Evolutionary conservation across 306 rosid genomes (phyloP), one percentile per base, ranked within the genome.

Genomic region (Delonix regia): DNA sequence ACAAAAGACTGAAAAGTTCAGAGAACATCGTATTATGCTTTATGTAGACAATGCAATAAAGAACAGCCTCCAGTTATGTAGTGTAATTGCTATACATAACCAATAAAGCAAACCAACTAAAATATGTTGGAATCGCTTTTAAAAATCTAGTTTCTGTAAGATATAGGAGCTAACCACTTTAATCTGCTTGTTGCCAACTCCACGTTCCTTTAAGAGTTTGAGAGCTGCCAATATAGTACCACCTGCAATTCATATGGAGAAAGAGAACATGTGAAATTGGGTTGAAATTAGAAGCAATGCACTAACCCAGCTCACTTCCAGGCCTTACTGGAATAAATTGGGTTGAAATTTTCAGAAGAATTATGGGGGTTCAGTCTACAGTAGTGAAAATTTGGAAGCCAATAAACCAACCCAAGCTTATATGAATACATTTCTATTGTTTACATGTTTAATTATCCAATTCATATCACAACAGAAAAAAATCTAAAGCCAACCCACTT

Each of bases 151-250:
- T 74, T 61, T 64, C 38, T 48, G 41, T 10, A 76, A 67, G 71
- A 77, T 41, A 15, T 10, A 59, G 27, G 27, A 51, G 53, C 25
- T 71, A 73, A 95, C 99, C 90, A 95, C 96, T 95, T 88, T 92
- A 57, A 95, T 89, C 67, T 91, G 97, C 80, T 87, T 87, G 86
- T 89, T 89, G 72, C 74, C 69, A 53, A 90, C 81, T 81, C 98
- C 98, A 21, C 87, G 88, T 52, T 95, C 94, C 89, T 89, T 91
- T 44, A 95, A 63, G 66, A 95, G 94, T 48, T 49, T 71, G 44
- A 95, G 36, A 56, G 98, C 97, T 24, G 94, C 97, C 72, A 91
- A 90, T 73, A 95, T 84, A 41, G 98, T 95, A 73, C 98, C 98
- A 73, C 99, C 99, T 95, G 74, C 53, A 74, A 84, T 82, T 80